Evolutionary conservation across 2,329 filamentous ascomycete species (phyloP), one percentile per base, ranked within the genome.

Genomic region (Penicillium sp.): DNA sequence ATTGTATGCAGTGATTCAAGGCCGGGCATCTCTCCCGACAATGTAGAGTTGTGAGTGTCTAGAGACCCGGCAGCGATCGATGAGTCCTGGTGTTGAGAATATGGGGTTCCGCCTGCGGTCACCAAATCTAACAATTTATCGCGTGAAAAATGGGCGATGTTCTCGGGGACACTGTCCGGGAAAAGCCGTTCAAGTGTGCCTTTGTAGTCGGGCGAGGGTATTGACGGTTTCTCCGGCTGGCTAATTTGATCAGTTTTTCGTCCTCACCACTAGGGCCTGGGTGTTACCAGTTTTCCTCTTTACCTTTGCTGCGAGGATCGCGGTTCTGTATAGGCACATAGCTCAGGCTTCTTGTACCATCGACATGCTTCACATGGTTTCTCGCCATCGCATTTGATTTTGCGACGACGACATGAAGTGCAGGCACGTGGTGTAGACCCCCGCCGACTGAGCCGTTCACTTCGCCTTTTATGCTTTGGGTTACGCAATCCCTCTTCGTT

Each of bases 281-380:
- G 9, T 16, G 18, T 31, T 8, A 9, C 38, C 11, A 11, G 22
- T 5, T 24, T 31, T 20, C 40, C 38, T 35, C 16, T 82, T 74
- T 77, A 87, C 86, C 89, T 91, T 74, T 87, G 82, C 8, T 87
- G 82, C 8, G 88, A 90, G 1, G 88, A 87, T n/a, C 88, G 81
- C 61, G 89, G 88, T 74, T 91, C 90, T 61, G 89, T 85, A 72
- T 92, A 92, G 65, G 85, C 85, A 70, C 89, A 92, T 51, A 84
- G 79, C 71, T 91, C 89, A 3, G 88, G 86, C 59, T 88, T 88
- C 51, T 89, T 84, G 69, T 90, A 91, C 69, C 88, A 91, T 53
- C 89, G 82, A 70, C 89, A 92, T 71, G 91, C 89, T 31, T 88
- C 87, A 69, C 89, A 92, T 5, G 89, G 89, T 68, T 89, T 86